These are phyloP conservation scores for Pelargonium nanum DNA, from an alignment of 345 rosid species.

Conservation along the genomic window DNA sequence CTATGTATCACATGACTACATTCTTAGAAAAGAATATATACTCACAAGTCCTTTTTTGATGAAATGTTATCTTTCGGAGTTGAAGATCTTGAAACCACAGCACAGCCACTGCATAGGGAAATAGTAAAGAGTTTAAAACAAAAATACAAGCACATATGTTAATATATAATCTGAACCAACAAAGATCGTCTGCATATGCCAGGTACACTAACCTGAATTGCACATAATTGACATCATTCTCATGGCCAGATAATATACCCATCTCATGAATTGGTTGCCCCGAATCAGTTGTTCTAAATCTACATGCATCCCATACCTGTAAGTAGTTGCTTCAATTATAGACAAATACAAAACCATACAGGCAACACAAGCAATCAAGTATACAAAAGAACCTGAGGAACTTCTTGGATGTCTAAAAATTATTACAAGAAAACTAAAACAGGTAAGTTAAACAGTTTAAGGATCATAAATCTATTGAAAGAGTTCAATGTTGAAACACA, in stretches of 20 bases:
- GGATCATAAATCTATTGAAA: conserved; percentile 6
- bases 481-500: conserved; percentile 23
- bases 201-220: conserved; percentile 65
- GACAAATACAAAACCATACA: neutral
- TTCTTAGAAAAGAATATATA: neutral
- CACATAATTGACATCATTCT: conserved; percentile 94
- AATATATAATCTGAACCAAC: neutral
- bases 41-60: conserved; percentile 79
- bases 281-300: conserved; percentile 44
- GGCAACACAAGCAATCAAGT: neutral
- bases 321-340: conserved; percentile 12
- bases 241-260: conserved; percentile 86
- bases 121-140: conserved; percentile 11
- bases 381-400: neutral
- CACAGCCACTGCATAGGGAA: conserved; percentile 72
- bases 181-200: neutral
- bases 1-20: neutral
- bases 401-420: neutral
- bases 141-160: conserved; percentile 10
- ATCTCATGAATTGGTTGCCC: conserved; percentile 85
- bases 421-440: conserved; percentile 9
- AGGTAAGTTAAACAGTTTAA: conserved; percentile 14
- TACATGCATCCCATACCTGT: conserved; percentile 96
- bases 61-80: conserved; percentile 69
- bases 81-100: conserved; percentile 69